Base-by-base conservation (phyloP, 345 rosid genomes). In the Hevea brasiliensis region DNA sequence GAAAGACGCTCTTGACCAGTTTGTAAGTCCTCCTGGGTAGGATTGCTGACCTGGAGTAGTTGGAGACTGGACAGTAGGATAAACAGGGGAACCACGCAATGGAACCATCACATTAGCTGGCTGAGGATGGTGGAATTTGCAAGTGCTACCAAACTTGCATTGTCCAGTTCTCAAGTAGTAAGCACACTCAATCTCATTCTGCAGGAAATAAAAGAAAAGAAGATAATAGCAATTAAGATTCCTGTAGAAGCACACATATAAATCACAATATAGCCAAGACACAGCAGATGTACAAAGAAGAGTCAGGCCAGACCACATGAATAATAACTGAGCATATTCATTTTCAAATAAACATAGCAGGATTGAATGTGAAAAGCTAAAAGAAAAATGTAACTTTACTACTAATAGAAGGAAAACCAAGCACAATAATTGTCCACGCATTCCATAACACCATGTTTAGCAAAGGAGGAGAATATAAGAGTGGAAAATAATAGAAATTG, bases 41-140 rank as follows among this genome's bases (percentile, higher is more conserved):
- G 97, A 92, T 79, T 89, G 92, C 81, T 89, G 97, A 74, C 85
- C 86, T 4, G 83, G 83, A 71, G 93, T 75, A 17, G 94, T 84
- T n/a, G 99, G 93, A 73, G 95, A 87, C 4, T 84, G 90, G 56
- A 87, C 84, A 41, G 94, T 74, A 68, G 91, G 86, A 85, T 92
- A 90, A 64, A 84, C 88, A 71, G 95, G 87, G 64, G 97, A 90
- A 55, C 91, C 91, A 44, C 83, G 88, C 71, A 87, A 61, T 18
- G 94, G 79, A 70, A 92, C 92, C 93, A 91, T 88, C 88, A 91
- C 80, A 80, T 87, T 91, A 70, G 86, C 79, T 83, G 95, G 93
- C 80, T 89, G 99, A 80, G 91, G 97, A 81, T 94, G 99, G 73
- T 96, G 98, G 81, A 88, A 96, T 81, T 93, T 96, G 85, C 99